Conservation (phyloP, 1,139 yeast genomes). For the Arxiozyma heterogenica region DNA sequence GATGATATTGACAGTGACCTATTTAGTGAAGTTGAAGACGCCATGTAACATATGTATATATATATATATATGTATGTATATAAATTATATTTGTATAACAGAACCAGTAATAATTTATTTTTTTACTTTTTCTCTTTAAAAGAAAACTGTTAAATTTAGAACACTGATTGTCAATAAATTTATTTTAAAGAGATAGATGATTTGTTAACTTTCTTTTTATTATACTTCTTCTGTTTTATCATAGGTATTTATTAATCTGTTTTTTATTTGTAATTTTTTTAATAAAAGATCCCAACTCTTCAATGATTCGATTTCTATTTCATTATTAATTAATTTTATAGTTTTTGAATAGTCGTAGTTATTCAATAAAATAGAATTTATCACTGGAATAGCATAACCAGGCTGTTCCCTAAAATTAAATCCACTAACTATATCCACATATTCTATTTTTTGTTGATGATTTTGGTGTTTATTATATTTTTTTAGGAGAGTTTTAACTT, state of each 20-base stretch:
- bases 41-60: slow-evolving; percentile 1
- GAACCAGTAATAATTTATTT: not conserved
- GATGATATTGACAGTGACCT: slow-evolving; percentile 37
- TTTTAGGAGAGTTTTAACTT: slow-evolving; percentile 8
- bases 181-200: not conserved
- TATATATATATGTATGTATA: not conserved
- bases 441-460: slow-evolving; percentile 7
- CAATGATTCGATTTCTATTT: slow-evolving; percentile 7
- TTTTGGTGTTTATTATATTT: slow-evolving; percentile 8
- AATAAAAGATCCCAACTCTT: slow-evolving; percentile 13
- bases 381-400: slow-evolving; percentile 21
- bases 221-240: not conserved
- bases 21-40: slow-evolving; percentile 34
- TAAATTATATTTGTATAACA: not conserved
- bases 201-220: not conserved
- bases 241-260: slow-evolving; percentile 10
- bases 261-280: slow-evolving; percentile 9
- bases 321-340: slow-evolving; percentile 4
- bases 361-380: slow-evolving; percentile 14
- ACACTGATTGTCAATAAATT: too few species aligned
- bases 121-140: too few species aligned
- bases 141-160: not conserved
- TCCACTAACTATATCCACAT: slow-evolving; percentile 22
- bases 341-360: slow-evolving; percentile 9
- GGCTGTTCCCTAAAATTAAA: slow-evolving; percentile 22